These are phyloP conservation scores for Paecilomyces sp. DNA, from an alignment of 2,329 filamentous ascomycete genomes.

Conservation along the genomic window DNA sequence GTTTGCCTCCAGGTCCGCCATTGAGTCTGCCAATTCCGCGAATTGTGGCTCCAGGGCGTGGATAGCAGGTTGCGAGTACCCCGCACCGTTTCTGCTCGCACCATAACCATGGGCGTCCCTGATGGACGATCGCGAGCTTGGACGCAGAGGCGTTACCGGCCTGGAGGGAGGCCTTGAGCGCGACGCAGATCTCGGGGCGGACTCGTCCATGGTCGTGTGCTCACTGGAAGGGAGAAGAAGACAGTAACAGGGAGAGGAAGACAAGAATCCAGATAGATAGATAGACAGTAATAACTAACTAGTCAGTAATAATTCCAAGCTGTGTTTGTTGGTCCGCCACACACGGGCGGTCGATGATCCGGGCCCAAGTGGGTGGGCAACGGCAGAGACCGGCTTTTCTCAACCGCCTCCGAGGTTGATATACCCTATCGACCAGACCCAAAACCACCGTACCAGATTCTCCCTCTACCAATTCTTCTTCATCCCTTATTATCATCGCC, in stretches of 20 bases:
- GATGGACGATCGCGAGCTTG: conserved; percentile 81
- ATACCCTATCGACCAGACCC: no score
- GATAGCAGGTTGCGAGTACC: conserved; percentile 54
- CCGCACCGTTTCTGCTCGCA: conserved; percentile 21
- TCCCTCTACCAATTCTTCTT: not conserved
- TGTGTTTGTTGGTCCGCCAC: not conserved
- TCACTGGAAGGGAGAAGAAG: not conserved
- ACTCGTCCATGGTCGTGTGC: conserved; percentile 20
- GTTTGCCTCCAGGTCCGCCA: conserved; percentile 94
- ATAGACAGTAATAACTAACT: no score
- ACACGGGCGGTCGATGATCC: not conserved
- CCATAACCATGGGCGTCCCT: conserved; percentile 63
- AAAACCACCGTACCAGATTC: no score
- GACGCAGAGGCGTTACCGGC: conserved; percentile 85
- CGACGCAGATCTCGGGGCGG: conserved; percentile 47
- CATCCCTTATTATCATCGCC: not conserved
- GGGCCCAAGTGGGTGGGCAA: not conserved
- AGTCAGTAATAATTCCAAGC: no score
- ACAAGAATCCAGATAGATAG: no score
- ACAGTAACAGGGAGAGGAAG: not conserved
- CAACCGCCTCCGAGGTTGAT: not conserved
- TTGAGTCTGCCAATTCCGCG: conserved; percentile 84
- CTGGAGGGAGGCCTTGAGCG: conserved; percentile 60
- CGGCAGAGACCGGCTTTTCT: not conserved
- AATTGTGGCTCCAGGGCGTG: conserved; percentile 83